A percentile compares a stretch with the other conserved stretches of the same genome.
phyloP scores from a whole-genome alignment of 1,284 basidiomycete genomes.

The Heterobasidion parviporum region DNA sequence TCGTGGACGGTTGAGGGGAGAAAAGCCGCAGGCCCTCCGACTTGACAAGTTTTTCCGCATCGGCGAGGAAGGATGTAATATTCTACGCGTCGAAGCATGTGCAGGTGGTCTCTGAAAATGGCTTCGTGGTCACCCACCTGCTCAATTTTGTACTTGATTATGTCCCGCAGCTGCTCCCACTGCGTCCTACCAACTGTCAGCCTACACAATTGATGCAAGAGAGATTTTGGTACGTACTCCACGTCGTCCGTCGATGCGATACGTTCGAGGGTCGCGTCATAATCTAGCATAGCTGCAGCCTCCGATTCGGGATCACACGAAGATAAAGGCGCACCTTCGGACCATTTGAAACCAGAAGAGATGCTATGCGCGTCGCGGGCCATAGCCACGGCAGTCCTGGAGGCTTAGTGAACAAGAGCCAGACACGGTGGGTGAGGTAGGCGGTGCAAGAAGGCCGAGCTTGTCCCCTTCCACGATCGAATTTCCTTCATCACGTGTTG shows the following conservation, averaged over 20 bases:
- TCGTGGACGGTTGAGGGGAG: constrained; percentile 31
- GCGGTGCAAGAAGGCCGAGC: no score
- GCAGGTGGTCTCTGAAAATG: neutral
- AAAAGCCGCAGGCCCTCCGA: constrained; percentile 28
- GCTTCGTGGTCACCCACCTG: constrained; percentile 32
- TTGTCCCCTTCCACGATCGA: no score
- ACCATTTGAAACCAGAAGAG: constrained; percentile 3
- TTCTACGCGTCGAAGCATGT: constrained; percentile 33
- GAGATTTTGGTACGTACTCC: constrained; percentile 35
- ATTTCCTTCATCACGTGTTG: no score
- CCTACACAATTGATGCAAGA: no score
- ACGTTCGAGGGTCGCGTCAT: constrained; percentile 54
- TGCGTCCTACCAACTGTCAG: constrained; percentile 41
- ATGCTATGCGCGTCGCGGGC: neutral
- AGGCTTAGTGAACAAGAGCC: no score
- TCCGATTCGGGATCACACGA: neutral
- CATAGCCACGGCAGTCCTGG: neutral
- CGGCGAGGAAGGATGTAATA: constrained; percentile 44
- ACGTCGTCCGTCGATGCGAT: constrained; percentile 66
- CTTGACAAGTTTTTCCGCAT: constrained; percentile 27
- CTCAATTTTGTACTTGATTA: constrained; percentile 62
- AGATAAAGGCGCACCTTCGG: constrained; percentile 3
- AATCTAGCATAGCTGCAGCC: constrained; percentile 33
- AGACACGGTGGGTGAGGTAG: no score
- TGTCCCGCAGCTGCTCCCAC: constrained; percentile 66